phyloP scores from a whole-genome alignment of 495 filamentous ascomycete species.

The Aspergillus haitiensis region DNA sequence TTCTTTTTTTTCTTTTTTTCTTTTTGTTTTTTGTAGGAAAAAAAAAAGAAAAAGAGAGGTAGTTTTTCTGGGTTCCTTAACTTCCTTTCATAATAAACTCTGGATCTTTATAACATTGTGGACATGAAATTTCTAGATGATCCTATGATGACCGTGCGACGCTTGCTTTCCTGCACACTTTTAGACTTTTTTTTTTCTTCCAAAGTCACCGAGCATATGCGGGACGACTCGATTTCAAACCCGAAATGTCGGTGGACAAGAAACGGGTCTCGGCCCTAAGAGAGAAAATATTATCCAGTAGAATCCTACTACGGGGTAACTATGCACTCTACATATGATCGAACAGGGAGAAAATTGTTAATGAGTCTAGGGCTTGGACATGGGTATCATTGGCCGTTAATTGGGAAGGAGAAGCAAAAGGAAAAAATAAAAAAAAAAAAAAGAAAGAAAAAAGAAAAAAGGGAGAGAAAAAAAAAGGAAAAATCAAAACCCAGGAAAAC shows the following conservation, averaged over 20 bases:
- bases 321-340: neutral
- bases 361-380: too few species aligned
- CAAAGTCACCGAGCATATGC: constrained; percentile 7
- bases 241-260: constrained; percentile 23
- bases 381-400: too few species aligned
- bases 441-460: too few species aligned
- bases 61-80: too few species aligned
- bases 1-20: too few species aligned
- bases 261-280: constrained; percentile 11
- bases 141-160: neutral
- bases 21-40: too few species aligned
- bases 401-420: too few species aligned
- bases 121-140: neutral
- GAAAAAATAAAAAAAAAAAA: too few species aligned
- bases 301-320: neutral
- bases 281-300: neutral
- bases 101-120: too few species aligned
- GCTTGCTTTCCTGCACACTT: neutral
- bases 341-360: too few species aligned
- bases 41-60: too few species aligned
- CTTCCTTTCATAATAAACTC: too few species aligned
- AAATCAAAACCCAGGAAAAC: neutral
- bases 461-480: neutral
- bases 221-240: constrained; percentile 9
- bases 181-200: constrained; percentile 8